Evolutionary conservation across 371 early-diverging fungal genomes (phyloP), one percentile per base, ranked within the genome.

Genomic region (Lichtheimia hyalospora): DNA sequence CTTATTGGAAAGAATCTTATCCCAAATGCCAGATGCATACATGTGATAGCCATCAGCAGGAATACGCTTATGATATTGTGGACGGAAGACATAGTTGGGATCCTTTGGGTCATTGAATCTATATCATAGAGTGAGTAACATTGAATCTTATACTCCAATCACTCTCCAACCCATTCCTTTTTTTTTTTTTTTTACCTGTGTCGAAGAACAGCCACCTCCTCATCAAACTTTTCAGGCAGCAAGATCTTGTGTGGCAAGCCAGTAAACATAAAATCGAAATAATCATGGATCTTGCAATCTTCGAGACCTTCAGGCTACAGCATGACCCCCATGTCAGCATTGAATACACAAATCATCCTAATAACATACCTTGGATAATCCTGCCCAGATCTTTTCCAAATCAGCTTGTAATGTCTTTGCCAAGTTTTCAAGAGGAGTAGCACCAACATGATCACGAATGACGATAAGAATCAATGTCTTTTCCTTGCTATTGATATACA

Each of bases 391-490:
- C 58, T 88, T 88, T 66, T 93, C 88, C 52, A 99, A 73, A 78
- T 97, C 96, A 15, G 81, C 83, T 48, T 72, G 75, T 52, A 98
- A 61, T 15, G 94, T 94, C n/a, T 82, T 84, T 46, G 90, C 77
- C 41, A 98, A 79, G 62, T 87, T 91, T 40, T 73, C 82, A 40
- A 98, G 72, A 40, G 99, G 95, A 5, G 97, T 96, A 27, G 85
- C 70, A 41, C 92, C 93, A 23, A 94, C 90, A 66, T 93, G 94
- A 73, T 99, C 99, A 66, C 99, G 90, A 57, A 99, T 92, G 25
- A 98, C 96, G 71, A 99, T 96, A 52, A 96, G 84, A 44, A 99
- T 74, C 39, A 94, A 84, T 0, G 98, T 98, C 78, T 95, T 94
- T 57, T 84, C 86, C 63, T 87, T 84, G 43, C 82, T 84, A 21